phyloP scores from a whole-genome alignment of 2,329 filamentous ascomycete species.

The Colletotrichum sp. region DNA sequence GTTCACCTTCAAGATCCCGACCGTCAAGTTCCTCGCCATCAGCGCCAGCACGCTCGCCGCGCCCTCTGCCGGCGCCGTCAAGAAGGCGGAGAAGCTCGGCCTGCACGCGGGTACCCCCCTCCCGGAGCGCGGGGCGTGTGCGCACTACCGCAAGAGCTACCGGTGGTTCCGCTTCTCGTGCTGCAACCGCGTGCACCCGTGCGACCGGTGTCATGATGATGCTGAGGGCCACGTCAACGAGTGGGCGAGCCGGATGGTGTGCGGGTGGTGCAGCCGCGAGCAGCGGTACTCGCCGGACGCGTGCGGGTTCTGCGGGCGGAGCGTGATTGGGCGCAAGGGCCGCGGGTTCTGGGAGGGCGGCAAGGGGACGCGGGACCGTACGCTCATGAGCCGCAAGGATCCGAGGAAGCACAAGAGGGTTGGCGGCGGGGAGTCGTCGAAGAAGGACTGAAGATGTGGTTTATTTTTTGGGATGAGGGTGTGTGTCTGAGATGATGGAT shows the following conservation, averaged over 20 bases:
- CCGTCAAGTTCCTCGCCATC: slow-evolving; percentile 78
- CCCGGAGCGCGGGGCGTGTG: slow-evolving; percentile 57
- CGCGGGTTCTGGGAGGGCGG: slow-evolving; percentile 87
- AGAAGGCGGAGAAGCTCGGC: slow-evolving; percentile 58
- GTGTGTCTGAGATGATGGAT: not conserved
- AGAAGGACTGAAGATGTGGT: slow-evolving; percentile 30
- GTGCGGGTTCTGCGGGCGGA: slow-evolving; percentile 75
- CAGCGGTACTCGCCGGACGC: slow-evolving; percentile 80
- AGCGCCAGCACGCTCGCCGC: slow-evolving; percentile 56
- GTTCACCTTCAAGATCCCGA: slow-evolving; percentile 80
- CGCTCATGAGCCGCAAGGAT: slow-evolving; percentile 77
- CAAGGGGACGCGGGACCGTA: slow-evolving; percentile 76
- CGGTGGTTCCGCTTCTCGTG: slow-evolving; percentile 72
- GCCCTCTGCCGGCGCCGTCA: slow-evolving; percentile 41
- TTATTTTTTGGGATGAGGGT: no score
- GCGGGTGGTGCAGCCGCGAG: slow-evolving; percentile 80
- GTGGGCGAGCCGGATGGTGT: slow-evolving; percentile 85
- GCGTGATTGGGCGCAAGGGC: slow-evolving; percentile 69
- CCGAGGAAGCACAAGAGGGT: slow-evolving; percentile 73
- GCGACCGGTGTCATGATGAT: slow-evolving; percentile 77
- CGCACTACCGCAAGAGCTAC: slow-evolving; percentile 63
- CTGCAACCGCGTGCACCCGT: slow-evolving; percentile 63
- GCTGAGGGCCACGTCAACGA: slow-evolving; percentile 76
- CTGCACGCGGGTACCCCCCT: slow-evolving; percentile 62
- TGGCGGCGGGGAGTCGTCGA: slow-evolving; percentile 44